A percentile compares a stretch with the other conserved stretches of the same genome.
These are phyloP conservation scores for Erodium maritimum DNA, from an alignment of 345 rosid species.

Conservation along the genomic window DNA sequence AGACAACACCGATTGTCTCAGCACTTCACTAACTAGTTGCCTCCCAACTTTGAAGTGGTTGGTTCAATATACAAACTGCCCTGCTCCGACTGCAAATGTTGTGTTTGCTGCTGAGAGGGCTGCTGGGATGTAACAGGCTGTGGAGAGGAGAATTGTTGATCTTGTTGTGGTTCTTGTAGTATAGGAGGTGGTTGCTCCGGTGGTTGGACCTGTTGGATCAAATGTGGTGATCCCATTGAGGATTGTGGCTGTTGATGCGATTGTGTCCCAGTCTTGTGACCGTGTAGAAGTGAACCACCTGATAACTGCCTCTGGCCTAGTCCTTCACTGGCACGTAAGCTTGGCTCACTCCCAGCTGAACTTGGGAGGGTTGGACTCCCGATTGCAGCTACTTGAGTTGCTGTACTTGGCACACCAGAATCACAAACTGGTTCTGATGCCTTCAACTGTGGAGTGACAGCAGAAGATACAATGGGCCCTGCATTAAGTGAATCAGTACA, in stretches of 20 bases:
- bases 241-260: constrained; percentile 34
- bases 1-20: constrained; percentile 34
- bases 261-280: constrained; percentile 32
- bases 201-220: constrained; percentile 39
- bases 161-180: constrained; percentile 15
- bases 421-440: constrained; percentile 41
- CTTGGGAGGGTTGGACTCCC: constrained; percentile 36
- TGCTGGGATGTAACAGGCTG: constrained; percentile 4
- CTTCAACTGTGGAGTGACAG: constrained; percentile 33
- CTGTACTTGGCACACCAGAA: constrained; percentile 25
- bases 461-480: constrained; percentile 29
- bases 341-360: constrained; percentile 40
- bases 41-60: constrained; percentile 53
- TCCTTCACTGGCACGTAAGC: constrained; percentile 33
- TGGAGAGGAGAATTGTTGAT: constrained; percentile 23
- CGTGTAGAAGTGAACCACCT: constrained; percentile 41
- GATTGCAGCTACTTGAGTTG: constrained; percentile 32
- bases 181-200: constrained; percentile 26
- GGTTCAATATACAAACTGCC: constrained; percentile 50
- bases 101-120: constrained; percentile 40
- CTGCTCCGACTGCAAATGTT: constrained; percentile 49
- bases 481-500: constrained; percentile 34
- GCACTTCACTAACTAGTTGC: constrained; percentile 30
- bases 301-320: constrained; percentile 51
- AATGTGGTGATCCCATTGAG: constrained; percentile 23